Base-by-base conservation (phyloP, 2,329 filamentous ascomycete genomes). In the Curvularia spicifera region DNA sequence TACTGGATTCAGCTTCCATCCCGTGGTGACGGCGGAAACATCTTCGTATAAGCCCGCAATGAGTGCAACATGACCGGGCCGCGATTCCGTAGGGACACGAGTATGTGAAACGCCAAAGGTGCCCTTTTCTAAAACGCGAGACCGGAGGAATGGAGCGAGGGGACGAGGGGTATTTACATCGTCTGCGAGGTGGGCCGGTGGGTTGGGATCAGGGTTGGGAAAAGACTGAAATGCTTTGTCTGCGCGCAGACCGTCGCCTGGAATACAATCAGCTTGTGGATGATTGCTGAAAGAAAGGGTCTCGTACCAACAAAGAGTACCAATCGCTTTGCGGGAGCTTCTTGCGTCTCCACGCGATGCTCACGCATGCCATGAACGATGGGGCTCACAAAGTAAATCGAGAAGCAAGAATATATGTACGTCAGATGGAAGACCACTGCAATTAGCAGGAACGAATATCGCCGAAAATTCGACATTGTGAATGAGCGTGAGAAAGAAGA, bases 61-160 rank as follows among this genome's bases (percentile, higher is more conserved):
- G 53, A 99, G 85, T 35, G 95, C 96, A 57, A 99, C 95, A 81
- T 99, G 95, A 15, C 95, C 95, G 0, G 95, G 95, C 20, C 95
- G 87, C 18, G 95, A 99, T 78, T 99, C 95, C 22, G 95, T 99
- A 7, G 95, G 95, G 1, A 99, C 94, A 49, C 95, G 89, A 6
- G 95, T 99, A 77, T 99, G 95, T 2, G 94, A 98, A 39, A 99
- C 92, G 35, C 95, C 95, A 76, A 99, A 99, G 1, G 95, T 99
- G 60, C 93, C 95, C 70, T 96, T 88, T 64, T 91, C 85, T 44
- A 98, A 86, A 20, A 97, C 89, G 71, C 91, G 89, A 37, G 93
- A 97, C 68, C 95, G 91, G 50, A 99, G 83, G 76, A 92, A 99
- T 0, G 95, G 95, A 33, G 94, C 92, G 53, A 99, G 86, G 20